Conservation (phyloP, 1,139 yeast species). For the Yamadazyma dendronema region DNA sequence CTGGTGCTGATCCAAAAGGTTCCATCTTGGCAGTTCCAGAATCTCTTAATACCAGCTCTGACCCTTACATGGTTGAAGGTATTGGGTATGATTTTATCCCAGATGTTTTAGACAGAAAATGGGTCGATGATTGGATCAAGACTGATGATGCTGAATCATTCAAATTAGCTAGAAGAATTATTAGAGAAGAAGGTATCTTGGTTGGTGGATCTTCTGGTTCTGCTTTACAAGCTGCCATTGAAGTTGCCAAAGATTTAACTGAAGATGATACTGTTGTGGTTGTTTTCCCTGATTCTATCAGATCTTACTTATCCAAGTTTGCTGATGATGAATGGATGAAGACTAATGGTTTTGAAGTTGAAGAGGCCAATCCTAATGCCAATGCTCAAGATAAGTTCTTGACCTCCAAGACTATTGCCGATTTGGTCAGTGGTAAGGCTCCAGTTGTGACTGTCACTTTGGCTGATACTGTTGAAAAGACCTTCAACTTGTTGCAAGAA, state of each 20-base stretch:
- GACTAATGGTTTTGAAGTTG: slow-evolving; percentile 66
- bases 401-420: slow-evolving; percentile 52
- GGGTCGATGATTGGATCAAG: slow-evolving; percentile 80
- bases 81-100: slow-evolving; percentile 91
- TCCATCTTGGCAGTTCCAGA: slow-evolving; percentile 84
- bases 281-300: slow-evolving; percentile 82
- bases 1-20: slow-evolving; percentile 87
- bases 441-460: slow-evolving; percentile 78
- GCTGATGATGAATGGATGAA: slow-evolving; percentile 93
- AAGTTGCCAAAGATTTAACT: slow-evolving; percentile 66
- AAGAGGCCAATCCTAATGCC: slow-evolving; percentile 40
- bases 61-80: slow-evolving; percentile 82
- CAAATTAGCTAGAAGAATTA: slow-evolving; percentile 77
- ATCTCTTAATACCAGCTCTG: slow-evolving; percentile 58
- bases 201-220: slow-evolving; percentile 90
- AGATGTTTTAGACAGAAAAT: slow-evolving; percentile 66
- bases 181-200: slow-evolving; percentile 80
- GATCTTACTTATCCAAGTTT: slow-evolving; percentile 84
- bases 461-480: slow-evolving; percentile 60
- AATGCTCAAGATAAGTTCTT: slow-evolving; percentile 54
- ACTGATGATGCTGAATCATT: slow-evolving; percentile 83
- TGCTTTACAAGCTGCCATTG: slow-evolving; percentile 78
- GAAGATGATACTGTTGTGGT: slow-evolving; percentile 78
- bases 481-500: slow-evolving; percentile 67
- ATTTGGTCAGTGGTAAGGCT: slow-evolving; percentile 62